Base-by-base conservation (phyloP, 164 flowering plant species). In the Stephania yunnanensis region DNA sequence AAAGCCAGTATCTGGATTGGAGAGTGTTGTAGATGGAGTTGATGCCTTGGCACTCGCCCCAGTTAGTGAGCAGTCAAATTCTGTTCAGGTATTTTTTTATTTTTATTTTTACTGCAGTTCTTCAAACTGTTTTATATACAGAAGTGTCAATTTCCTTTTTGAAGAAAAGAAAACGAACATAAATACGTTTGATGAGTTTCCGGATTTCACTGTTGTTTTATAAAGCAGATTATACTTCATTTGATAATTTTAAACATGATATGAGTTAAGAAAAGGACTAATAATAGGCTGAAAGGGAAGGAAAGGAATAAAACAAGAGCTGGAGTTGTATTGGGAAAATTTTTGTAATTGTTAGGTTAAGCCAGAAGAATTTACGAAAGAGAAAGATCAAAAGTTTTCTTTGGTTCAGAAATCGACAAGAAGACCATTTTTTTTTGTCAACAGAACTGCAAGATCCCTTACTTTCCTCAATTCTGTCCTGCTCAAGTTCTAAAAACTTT, bases 21-120 rank as follows among this genome's bases (percentile, higher is more conserved):
- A 85, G 72, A 85, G 85, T 72, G 74, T 80, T 80, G 70, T 85
- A 69, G 79, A 72, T 89, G 82, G 79, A 61, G 86, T 46, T 13
- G 93, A 91, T 82, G 91, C 87, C 66, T 73, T 92, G 63, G 99
- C 99, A 71, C 86, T 96, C 74, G 92, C 92, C 70, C 91, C 94
- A 79, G 81, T 91, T 69, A 96, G 71, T 42, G 93, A 89, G 68
- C 89, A 85, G 78, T 42, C 87, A 66, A 90, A 81, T 77, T 70
- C 96, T 46, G 90, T 96, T 69, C 92, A 96, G 97, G 99, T 96
- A 83, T 25, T 53, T 53, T 53, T 53, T 53, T 53, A 2, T 50
- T 50, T 50, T 50, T 58, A 58, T 15, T 15, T 58, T 6, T 19
- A 19, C 22, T 6, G 17, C 2, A 19, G 7, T 61, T 17, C 3